These are phyloP conservation scores for Pythium pyrilobum DNA, from an alignment of 352 stramenopile genomes.

Conservation along the genomic window DNA sequence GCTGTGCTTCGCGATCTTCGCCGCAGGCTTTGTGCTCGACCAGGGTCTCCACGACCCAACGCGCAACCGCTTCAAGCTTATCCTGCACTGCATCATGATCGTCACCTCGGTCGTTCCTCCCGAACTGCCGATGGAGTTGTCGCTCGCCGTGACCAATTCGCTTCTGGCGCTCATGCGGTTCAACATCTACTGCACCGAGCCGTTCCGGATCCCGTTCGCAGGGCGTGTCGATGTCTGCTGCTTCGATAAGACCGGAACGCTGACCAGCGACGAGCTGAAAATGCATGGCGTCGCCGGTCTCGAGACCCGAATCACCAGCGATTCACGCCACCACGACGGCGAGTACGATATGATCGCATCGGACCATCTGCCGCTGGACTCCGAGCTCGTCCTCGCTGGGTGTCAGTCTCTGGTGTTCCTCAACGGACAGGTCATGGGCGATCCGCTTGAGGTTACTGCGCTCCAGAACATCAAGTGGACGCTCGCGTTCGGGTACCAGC, in stretches of 20 bases:
- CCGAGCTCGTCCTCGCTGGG: constrained; percentile 40
- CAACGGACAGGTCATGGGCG: constrained; percentile 85
- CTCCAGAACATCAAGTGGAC: constrained; percentile 80
- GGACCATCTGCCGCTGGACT: constrained; percentile 29
- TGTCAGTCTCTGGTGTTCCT: constrained; percentile 92
- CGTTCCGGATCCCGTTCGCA: constrained; percentile 92
- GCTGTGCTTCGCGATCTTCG: constrained; percentile 86
- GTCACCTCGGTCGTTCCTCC: constrained; percentile 94
- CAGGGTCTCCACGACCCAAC: constrained; percentile 36
- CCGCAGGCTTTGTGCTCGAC: constrained; percentile 79
- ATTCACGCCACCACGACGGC: neutral
- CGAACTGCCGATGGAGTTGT: constrained; percentile 94
- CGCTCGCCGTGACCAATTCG: constrained; percentile 92
- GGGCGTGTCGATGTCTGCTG: constrained; percentile 89
- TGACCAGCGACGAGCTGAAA: constrained; percentile 91
- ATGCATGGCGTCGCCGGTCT: constrained; percentile 36
- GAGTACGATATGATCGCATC: constrained; percentile 31
- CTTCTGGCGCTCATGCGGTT: constrained; percentile 83
- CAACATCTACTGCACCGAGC: constrained; percentile 93
- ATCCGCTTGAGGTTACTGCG: constrained; percentile 92
- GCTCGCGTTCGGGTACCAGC: constrained; percentile 18
- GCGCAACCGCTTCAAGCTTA: constrained; percentile 86
- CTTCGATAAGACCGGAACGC: constrained; percentile 96
- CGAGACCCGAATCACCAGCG: neutral
- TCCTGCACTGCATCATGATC: constrained; percentile 95